phyloP scores from a whole-genome alignment of 441 rosid species.

The Adansonia gregorii region DNA sequence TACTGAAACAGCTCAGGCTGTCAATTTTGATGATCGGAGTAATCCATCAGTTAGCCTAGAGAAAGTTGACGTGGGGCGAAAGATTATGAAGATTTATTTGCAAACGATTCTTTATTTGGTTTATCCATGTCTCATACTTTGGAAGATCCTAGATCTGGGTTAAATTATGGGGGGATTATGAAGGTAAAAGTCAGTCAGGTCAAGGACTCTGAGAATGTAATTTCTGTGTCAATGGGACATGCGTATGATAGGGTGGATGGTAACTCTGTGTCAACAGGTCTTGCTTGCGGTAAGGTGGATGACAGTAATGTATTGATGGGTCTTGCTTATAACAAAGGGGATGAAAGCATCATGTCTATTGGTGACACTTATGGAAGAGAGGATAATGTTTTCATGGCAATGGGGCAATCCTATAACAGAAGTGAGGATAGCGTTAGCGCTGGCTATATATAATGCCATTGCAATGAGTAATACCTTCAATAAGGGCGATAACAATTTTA shows the following conservation, averaged over 20 bases:
- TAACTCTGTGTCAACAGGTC: conserved; percentile 38
- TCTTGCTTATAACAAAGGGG: conserved; percentile 49
- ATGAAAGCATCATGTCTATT: conserved; percentile 23
- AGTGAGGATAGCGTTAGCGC: conserved; percentile 36
- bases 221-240: conserved; percentile 46
- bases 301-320: conserved; percentile 46
- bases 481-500: conserved; percentile 43
- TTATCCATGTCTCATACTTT: conserved; percentile 55
- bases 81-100: conserved; percentile 45
- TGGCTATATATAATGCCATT: conserved; percentile 20
- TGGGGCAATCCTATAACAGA: conserved; percentile 58
- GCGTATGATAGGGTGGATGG: conserved; percentile 44
- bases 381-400: conserved; percentile 47
- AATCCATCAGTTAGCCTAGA: conserved; percentile 42
- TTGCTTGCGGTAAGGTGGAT: conserved; percentile 46
- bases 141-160: conserved; percentile 54
- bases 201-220: conserved; percentile 51
- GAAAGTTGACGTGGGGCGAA: conserved; percentile 47
- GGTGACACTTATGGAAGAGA: conserved; percentile 45
- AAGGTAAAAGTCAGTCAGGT: conserved; percentile 73
- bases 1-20: conserved; percentile 45
- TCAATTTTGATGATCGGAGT: conserved; percentile 46
- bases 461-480: conserved; percentile 36
- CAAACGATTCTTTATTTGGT: conserved; percentile 51
- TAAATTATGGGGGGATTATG: conserved; percentile 62